Evolutionary conservation across 2,329 filamentous ascomycete genomes (phyloP).

Genomic region (Calycina herbarum): DNA sequence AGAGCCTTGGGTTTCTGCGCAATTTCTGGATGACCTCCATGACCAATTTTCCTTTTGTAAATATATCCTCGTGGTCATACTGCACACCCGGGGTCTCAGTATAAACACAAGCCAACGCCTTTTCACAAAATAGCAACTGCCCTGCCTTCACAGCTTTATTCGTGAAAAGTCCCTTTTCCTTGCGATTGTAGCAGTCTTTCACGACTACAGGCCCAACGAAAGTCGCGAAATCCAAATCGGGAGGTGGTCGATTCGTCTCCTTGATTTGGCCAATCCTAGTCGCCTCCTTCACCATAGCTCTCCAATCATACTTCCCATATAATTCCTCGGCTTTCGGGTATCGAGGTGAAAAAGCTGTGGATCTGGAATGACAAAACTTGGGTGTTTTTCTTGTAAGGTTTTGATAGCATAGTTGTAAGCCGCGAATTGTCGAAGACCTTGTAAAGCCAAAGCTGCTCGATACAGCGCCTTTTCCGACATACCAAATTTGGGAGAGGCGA

Average conservation of each 20-base stretch:
- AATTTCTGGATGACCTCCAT: neutral
- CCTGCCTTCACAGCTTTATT: conserved; percentile 19
- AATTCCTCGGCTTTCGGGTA: neutral
- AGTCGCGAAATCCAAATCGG: neutral
- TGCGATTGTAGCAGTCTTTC: neutral
- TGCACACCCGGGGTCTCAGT: conserved; percentile 13
- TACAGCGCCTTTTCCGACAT: neutral
- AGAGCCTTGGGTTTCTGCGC: neutral
- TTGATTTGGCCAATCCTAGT: neutral
- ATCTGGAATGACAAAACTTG: neutral
- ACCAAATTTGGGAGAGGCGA: neutral
- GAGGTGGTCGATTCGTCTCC: neutral
- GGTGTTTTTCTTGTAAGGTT: neutral
- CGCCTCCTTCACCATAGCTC: neutral
- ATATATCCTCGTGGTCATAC: conserved; percentile 23
- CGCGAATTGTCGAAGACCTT: neutral
- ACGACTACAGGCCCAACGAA: neutral
- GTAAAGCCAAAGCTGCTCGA: neutral
- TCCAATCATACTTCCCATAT: neutral
- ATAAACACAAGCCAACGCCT: conserved; percentile 23
- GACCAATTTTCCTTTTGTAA: neutral
- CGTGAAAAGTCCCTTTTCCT: conserved; percentile 20
- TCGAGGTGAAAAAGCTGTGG: neutral
- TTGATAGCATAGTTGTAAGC: neutral
- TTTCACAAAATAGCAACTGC: conserved; percentile 25